Percentiles rank a stretch among this genome's conserved stretches.
These are phyloP conservation scores for Candida tetrigidarum DNA, from an alignment of 1,139 yeast species.

Conservation along the genomic window DNA sequence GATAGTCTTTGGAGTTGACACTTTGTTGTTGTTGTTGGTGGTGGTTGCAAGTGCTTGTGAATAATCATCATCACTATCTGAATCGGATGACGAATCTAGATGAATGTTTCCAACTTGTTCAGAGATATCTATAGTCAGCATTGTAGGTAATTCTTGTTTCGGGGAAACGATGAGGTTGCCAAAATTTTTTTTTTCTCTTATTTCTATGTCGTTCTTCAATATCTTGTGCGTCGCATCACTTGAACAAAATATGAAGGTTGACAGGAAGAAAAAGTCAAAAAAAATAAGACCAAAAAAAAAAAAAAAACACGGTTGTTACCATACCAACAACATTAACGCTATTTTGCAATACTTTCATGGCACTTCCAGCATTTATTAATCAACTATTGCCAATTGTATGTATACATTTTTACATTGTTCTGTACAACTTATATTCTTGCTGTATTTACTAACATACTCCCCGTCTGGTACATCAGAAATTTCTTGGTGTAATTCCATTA, in stretches of 20 bases:
- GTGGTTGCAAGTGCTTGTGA: constrained; percentile 7
- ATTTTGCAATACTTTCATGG: constrained; percentile 9
- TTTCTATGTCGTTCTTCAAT: neutral
- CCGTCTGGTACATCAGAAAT: too few relatives aligned
- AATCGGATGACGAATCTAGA: constrained; percentile 12
- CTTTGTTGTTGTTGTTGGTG: neutral
- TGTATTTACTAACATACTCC: neutral
- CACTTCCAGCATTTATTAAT: constrained; percentile 19
- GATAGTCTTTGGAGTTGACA: constrained; percentile 21
- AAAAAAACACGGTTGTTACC: neutral
- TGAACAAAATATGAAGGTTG: neutral
- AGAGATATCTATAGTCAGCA: constrained; percentile 7
- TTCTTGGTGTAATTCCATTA: constrained; percentile 69
- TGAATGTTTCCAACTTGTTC: constrained; percentile 7
- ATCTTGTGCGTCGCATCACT: neutral
- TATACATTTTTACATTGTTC: constrained; percentile 7
- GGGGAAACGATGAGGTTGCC: constrained; percentile 5
- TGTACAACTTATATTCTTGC: neutral
- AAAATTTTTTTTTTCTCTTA: constrained; percentile 5
- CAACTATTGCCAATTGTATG: constrained; percentile 33
- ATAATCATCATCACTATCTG: constrained; percentile 19
- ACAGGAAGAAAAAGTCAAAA: neutral
- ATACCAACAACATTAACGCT: neutral
- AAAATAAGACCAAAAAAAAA: neutral
- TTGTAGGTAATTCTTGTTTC: neutral